Conservation (phyloP, 2,329 filamentous ascomycete species). For the Aaosphaeria pasadenensis region DNA sequence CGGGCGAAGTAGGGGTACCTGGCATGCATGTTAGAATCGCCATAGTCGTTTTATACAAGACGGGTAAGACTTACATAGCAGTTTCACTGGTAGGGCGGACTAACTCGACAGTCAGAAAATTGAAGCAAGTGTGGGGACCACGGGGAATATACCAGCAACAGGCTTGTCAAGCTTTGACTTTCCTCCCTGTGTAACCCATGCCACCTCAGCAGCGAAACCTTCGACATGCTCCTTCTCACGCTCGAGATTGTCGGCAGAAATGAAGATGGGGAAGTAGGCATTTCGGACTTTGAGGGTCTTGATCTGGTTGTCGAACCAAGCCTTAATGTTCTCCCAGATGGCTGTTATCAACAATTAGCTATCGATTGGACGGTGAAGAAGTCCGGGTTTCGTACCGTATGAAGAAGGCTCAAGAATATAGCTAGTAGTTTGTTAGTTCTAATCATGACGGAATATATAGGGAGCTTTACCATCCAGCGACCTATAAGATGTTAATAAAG, state of each 20-base stretch:
- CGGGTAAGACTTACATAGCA: constrained; percentile 61
- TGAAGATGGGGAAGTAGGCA: constrained; percentile 89
- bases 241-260: constrained; percentile 78
- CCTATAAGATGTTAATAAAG: constrained; percentile 10
- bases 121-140: too few species aligned
- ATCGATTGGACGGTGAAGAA: too few species aligned
- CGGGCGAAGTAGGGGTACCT: constrained; percentile 86
- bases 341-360: constrained; percentile 10
- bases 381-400: constrained; percentile 37
- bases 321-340: constrained; percentile 67
- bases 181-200: constrained; percentile 87
- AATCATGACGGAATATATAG: neutral
- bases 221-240: constrained; percentile 95
- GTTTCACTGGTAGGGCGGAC: constrained; percentile 69
- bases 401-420: constrained; percentile 75
- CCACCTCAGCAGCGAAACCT: constrained; percentile 89
- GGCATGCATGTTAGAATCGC: neutral
- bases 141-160: constrained; percentile 44
- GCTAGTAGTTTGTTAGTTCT: constrained; percentile 16
- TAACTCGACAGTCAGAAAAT: too few species aligned
- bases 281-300: constrained; percentile 92
- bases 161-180: constrained; percentile 87
- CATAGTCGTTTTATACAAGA: neutral
- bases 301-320: constrained; percentile 63
- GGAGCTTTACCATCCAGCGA: constrained; percentile 25